Conservation (phyloP, 2,329 filamentous ascomycete genomes). For the Penicillium sp. region DNA sequence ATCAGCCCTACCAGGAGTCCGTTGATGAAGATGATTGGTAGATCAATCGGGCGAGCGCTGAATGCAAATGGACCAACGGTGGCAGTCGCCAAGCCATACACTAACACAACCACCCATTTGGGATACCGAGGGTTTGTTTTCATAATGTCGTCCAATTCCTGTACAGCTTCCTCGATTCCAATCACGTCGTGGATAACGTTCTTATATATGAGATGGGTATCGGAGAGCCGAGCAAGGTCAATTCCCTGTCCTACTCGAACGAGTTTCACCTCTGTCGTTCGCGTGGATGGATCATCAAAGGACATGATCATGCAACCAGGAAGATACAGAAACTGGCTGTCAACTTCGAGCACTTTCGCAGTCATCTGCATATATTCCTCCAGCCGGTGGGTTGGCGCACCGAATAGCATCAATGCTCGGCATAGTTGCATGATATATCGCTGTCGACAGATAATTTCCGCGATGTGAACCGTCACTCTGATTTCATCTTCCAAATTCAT, state of each 20-base stretch:
- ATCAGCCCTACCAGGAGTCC: conserved; percentile 74
- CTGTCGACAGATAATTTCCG: conserved; percentile 76
- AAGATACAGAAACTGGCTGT: conserved; percentile 86
- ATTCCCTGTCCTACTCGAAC: conserved; percentile 47
- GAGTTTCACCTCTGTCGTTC: conserved; percentile 53
- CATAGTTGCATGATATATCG: conserved; percentile 85
- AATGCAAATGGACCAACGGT: conserved; percentile 81
- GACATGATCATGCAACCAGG: conserved; percentile 59
- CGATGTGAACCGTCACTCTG: conserved; percentile 65
- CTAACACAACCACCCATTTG: conserved; percentile 61
- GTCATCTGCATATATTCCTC: conserved; percentile 91
- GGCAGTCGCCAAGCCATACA: conserved; percentile 77
- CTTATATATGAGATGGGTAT: conserved; percentile 54
- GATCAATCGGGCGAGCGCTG: conserved; percentile 73
- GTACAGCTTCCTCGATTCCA: conserved; percentile 50
- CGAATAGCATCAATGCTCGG: conserved; percentile 82
- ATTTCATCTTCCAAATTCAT: conserved; percentile 54
- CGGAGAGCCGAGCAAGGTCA: conserved; percentile 50
- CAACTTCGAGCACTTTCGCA: conserved; percentile 81
- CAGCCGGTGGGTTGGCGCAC: conserved; percentile 88
- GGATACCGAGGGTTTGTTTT: conserved; percentile 61
- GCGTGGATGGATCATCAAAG: conserved; percentile 64
- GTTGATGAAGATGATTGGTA: conserved; percentile 76
- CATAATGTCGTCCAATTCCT: conserved; percentile 59
- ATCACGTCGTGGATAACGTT: conserved; percentile 53